phyloP scores from a whole-genome alignment of 768 basidiomycete genomes.

The Hypholoma fasciculare region DNA sequence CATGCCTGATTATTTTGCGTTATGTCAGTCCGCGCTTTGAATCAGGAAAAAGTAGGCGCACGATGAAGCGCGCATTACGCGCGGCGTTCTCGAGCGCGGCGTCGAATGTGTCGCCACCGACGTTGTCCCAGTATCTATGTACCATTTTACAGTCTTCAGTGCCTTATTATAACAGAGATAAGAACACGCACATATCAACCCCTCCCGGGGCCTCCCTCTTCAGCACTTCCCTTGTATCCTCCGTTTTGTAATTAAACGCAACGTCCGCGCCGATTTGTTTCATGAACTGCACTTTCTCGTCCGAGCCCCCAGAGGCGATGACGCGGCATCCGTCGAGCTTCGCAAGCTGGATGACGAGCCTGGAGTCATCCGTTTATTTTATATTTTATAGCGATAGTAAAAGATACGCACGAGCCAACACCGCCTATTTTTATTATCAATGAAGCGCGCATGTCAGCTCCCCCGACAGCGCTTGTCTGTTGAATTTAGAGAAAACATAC shows the following conservation, averaged over 20 bases:
- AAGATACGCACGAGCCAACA: constrained; percentile 58
- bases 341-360: constrained; percentile 51
- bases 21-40: not conserved
- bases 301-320: constrained; percentile 69
- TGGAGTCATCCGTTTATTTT: constrained; percentile 11
- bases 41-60: constrained; percentile 21
- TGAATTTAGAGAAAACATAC: constrained; percentile 13
- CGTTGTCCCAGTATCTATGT: constrained; percentile 54
- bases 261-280: constrained; percentile 65
- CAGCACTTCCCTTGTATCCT: constrained; percentile 49
- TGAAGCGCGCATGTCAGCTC: no score
- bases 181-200: constrained; percentile 37
- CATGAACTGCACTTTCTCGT: constrained; percentile 71
- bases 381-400: not conserved
- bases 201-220: constrained; percentile 45
- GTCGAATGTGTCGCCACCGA: constrained; percentile 61
- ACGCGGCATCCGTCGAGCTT: constrained; percentile 60
- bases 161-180: not conserved
- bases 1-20: constrained; percentile 29
- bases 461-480: no score
- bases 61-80: constrained; percentile 48
- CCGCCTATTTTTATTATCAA: constrained; percentile 14
- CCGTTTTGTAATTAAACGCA: constrained; percentile 75
- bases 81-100: constrained; percentile 49
- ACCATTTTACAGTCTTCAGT: not conserved